Percentiles rank a stretch among this genome's conserved stretches.
Evolutionary conservation across 2,329 filamentous ascomycete species (phyloP).

Genomic region (Amesomyces nigricolor): DNA sequence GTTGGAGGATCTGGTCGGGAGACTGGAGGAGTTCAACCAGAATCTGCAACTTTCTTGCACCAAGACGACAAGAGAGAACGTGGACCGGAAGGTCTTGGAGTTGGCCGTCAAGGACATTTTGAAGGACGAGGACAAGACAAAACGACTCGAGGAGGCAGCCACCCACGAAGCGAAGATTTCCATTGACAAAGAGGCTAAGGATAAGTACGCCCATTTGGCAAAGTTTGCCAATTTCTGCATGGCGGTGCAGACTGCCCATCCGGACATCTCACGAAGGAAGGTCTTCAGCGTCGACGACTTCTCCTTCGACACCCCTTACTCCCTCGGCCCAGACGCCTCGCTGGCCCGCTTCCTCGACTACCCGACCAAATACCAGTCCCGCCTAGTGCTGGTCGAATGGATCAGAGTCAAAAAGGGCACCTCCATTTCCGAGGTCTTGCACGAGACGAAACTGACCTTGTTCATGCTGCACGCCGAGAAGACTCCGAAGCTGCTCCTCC

Average conservation of each 20-base stretch:
- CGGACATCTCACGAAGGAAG: conserved; percentile 10
- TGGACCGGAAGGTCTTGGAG: not conserved
- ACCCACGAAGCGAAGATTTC: conserved; percentile 4
- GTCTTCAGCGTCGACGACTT: conserved; percentile 13
- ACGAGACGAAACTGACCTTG: conserved; percentile 12
- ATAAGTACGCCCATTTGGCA: not conserved
- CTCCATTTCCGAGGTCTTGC: not conserved
- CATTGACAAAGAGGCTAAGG: not conserved
- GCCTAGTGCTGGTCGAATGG: conserved; percentile 15
- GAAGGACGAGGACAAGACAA: not conserved
- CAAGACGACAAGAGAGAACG: not conserved
- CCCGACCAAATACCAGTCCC: conserved; percentile 12
- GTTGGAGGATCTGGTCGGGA: not conserved
- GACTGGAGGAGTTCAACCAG: conserved; percentile 6
- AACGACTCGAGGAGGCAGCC: conserved; percentile 10
- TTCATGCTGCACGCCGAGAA: conserved; percentile 16
- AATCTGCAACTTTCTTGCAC: conserved; percentile 1
- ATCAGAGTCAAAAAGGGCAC: not conserved
- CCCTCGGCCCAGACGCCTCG: conserved; percentile 8
- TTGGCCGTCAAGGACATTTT: not conserved
- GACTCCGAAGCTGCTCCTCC: conserved; percentile 6
- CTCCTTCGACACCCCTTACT: conserved; percentile 14
- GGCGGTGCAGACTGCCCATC: not conserved
- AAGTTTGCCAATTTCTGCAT: conserved; percentile 12
- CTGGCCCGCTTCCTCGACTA: conserved; percentile 17